Evolutionary conservation across 106 monocot species (phyloP), one percentile per base, ranked within the genome.

Genomic region (Dendrobium chrysotoxum): DNA sequence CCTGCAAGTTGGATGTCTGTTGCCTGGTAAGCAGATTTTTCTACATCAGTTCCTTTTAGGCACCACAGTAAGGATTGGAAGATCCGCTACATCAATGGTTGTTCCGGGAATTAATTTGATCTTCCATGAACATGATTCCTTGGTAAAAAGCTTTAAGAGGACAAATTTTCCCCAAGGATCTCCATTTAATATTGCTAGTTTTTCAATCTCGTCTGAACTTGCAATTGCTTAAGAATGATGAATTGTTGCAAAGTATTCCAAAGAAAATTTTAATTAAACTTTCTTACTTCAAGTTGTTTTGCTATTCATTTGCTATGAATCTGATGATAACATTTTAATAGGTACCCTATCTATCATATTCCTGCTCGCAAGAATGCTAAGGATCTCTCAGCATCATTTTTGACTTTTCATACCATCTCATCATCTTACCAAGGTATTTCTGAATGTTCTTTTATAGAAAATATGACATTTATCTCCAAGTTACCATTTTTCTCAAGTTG

Each of bases 1-100:
- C 98, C 98, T 75, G 92, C 91, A 57, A 98, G 98, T 82, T 98
- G 98, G 98, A 90, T 98, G 92, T 85, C 98, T 42, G 86, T 98
- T 75, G 90, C 92, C 9, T 98, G 98, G 98, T 98, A 92, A 68
- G 82, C 18, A 28, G 5, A 30, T 61, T 16, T 64, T 61, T 75
- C 7, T 72, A n/a, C 74, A 42, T 74, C n/a, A 13, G 18, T 40
- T 5, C 20, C 30, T 74, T 39, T 25, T 7, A 28, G 8, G 4
- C 13, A 3, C 9, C 9, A 44, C 6, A 17, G 15, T 25, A 28
- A 67, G 66, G 11, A 67, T 28, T 26, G 4, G 28, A 57, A 57
- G 57, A n/a, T 57, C 5, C 1, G 9, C 9, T 6, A 44, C 44
- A 44, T 44, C 44, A 6, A 44, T 44, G 11, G 18, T 55, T 55